A percentile compares a stretch with the other conserved stretches of the same genome.
phyloP scores from a whole-genome alignment of 1,139 yeast genomes.

The Saccharomycopsis hybrid region DNA sequence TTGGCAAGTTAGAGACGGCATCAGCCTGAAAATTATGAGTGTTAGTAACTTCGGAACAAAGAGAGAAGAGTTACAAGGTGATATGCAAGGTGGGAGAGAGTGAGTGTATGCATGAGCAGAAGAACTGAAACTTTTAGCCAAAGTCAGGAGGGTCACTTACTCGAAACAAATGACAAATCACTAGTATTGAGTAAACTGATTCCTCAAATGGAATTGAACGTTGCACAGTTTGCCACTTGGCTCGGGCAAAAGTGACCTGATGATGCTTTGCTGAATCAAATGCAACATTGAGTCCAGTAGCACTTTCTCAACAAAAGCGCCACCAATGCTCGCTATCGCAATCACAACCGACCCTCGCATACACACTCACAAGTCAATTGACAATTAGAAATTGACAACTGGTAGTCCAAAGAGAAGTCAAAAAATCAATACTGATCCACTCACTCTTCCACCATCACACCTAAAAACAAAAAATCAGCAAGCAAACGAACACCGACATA shows the following conservation, averaged over 20 bases:
- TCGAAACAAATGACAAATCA: too few species aligned
- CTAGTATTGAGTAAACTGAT: too few species aligned
- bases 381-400: background rate
- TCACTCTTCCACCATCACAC: background rate
- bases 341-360: background rate
- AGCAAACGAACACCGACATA: conserved; percentile 28
- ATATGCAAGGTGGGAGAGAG: background rate
- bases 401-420: background rate
- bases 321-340: background rate
- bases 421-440: background rate
- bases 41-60: background rate
- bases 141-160: background rate
- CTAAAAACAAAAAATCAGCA: background rate
- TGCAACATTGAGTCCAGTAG: too few species aligned
- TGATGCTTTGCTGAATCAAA: too few species aligned
- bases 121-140: too few species aligned
- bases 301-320: background rate
- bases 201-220: too few species aligned
- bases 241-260: too few species aligned
- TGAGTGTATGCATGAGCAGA: background rate
- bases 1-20: conserved; percentile 67
- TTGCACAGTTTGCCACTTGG: too few species aligned
- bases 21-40: conserved; percentile 48
- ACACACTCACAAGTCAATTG: background rate
- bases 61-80: background rate